A percentile compares a stretch with the other conserved stretches of the same genome.
These are phyloP conservation scores for Bertia moriformis DNA, from an alignment of 2,329 filamentous ascomycete species.

Conservation along the genomic window DNA sequence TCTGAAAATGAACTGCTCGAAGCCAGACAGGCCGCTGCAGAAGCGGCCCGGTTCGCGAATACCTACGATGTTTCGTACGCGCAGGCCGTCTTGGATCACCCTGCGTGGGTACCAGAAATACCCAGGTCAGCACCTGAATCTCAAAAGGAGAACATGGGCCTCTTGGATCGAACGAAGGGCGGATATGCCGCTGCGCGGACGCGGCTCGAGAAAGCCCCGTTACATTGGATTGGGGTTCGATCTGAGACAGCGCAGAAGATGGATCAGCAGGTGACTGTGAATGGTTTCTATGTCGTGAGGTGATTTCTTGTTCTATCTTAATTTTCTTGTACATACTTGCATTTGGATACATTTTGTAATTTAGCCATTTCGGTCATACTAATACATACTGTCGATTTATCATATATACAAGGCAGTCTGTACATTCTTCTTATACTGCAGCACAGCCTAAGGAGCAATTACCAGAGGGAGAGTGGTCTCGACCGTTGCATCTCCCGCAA, in stretches of 20 bases:
- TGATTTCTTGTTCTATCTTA: neutral
- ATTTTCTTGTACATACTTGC: too few species aligned
- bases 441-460: too few species aligned
- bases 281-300: slow-evolving; percentile 1
- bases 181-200: slow-evolving; percentile 30
- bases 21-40: slow-evolving; percentile 19
- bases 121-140: slow-evolving; percentile 10
- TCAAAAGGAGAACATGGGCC: slow-evolving; percentile 24
- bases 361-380: too few species aligned
- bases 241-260: slow-evolving; percentile 27
- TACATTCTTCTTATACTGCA: too few species aligned
- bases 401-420: too few species aligned
- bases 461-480: too few species aligned
- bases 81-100: slow-evolving; percentile 18
- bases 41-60: slow-evolving; percentile 19
- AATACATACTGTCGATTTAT: too few species aligned
- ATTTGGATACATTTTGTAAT: too few species aligned
- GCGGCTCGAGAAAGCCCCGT: slow-evolving; percentile 38
- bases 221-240: slow-evolving; percentile 43
- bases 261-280: slow-evolving; percentile 22
- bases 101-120: slow-evolving; percentile 19
- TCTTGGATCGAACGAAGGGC: slow-evolving; percentile 17
- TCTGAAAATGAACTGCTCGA: slow-evolving; percentile 29
- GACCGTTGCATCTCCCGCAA: too few species aligned
- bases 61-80: slow-evolving; percentile 19